Percentiles rank a stretch among this genome's conserved stretches.
Evolutionary conservation across 129 eudicot genomes (phyloP).

Genomic region (Helianthus tuberosus): DNA sequence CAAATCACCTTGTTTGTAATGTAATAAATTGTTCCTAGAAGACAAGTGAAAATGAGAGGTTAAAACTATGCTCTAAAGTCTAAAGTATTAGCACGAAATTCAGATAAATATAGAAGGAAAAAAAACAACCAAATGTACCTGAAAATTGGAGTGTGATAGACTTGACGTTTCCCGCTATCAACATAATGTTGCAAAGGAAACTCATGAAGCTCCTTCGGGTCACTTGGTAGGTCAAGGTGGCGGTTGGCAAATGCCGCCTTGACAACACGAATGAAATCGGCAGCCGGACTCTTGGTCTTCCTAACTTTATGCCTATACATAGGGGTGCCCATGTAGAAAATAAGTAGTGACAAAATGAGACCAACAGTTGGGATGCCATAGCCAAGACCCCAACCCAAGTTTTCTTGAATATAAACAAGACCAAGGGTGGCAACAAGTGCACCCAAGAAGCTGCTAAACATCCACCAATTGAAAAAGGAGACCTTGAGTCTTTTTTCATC

Average conservation of each 20-base stretch:
- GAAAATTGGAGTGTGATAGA: constrained; percentile 64
- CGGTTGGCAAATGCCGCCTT: constrained; percentile 58
- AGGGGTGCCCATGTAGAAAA: constrained; percentile 86
- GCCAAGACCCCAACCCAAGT: constrained; percentile 92
- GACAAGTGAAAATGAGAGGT: no score
- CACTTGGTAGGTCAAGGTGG: constrained; percentile 44
- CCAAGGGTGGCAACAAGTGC: constrained; percentile 77
- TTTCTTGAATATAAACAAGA: constrained; percentile 92
- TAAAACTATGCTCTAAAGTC: background rate
- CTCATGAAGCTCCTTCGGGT: constrained; percentile 65
- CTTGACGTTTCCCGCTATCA: constrained; percentile 53
- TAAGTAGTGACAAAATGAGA: constrained; percentile 60
- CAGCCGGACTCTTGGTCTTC: constrained; percentile 53
- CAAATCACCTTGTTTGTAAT: background rate
- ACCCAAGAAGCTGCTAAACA: constrained; percentile 84
- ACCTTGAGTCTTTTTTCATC: constrained; percentile 70
- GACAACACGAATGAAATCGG: constrained; percentile 49
- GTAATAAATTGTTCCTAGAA: background rate
- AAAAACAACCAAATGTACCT: constrained; percentile 39
- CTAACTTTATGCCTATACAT: constrained; percentile 79
- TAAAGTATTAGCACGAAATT: background rate
- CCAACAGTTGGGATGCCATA: constrained; percentile 91
- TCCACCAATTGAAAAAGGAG: constrained; percentile 98
- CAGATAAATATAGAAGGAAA: background rate
- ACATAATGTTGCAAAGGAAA: constrained; percentile 50